A percentile compares a stretch with the other conserved stretches of the same genome.
These are phyloP conservation scores for Lipomyces yamanashiensis DNA, from an alignment of 805 yeast genomes.

Conservation along the genomic window DNA sequence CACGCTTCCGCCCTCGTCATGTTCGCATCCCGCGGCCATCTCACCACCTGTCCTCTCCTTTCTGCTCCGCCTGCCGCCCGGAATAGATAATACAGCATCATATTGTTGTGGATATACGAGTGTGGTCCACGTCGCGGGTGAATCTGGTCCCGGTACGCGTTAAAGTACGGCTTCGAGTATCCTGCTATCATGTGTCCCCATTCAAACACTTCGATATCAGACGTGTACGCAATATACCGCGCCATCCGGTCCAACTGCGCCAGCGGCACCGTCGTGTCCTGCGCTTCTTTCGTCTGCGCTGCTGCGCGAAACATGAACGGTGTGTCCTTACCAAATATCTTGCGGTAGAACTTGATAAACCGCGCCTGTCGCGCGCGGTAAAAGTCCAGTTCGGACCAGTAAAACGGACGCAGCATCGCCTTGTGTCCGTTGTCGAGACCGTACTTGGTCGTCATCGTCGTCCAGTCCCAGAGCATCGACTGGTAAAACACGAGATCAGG, in stretches of 20 bases:
- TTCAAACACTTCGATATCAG: slow-evolving; percentile 24
- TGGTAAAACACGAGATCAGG: slow-evolving; percentile 28
- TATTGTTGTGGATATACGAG: slow-evolving; percentile 14
- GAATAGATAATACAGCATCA: slow-evolving; percentile 32
- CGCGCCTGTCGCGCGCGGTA: slow-evolving; percentile 13
- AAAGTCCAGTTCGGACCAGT: slow-evolving; percentile 26
- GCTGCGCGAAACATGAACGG: slow-evolving; percentile 29
- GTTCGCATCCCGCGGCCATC: slow-evolving; percentile 11
- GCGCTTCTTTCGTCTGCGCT: slow-evolving; percentile 4
- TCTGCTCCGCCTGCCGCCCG: slow-evolving; percentile 33
- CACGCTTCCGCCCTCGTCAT: too few species aligned
- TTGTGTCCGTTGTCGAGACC: not conserved
- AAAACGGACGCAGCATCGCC: slow-evolving; percentile 7
- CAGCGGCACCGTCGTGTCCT: slow-evolving; percentile 19
- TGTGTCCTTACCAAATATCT: slow-evolving; percentile 22
- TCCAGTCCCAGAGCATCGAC: slow-evolving; percentile 24
- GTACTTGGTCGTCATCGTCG: not conserved
- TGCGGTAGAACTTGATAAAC: slow-evolving; percentile 11
- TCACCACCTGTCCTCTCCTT: slow-evolving; percentile 10
- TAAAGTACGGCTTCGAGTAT: not conserved
- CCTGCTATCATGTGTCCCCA: slow-evolving; percentile 27
- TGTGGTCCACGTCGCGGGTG: slow-evolving; percentile 16
- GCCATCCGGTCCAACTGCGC: slow-evolving; percentile 21
- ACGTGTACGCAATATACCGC: slow-evolving; percentile 15
- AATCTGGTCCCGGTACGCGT: slow-evolving; percentile 15